A percentile compares a stretch with the other conserved stretches of the same genome.
Conservation (phyloP, 2,329 filamentous ascomycete species). For the Neopestalotiopsis sp. region DNA sequence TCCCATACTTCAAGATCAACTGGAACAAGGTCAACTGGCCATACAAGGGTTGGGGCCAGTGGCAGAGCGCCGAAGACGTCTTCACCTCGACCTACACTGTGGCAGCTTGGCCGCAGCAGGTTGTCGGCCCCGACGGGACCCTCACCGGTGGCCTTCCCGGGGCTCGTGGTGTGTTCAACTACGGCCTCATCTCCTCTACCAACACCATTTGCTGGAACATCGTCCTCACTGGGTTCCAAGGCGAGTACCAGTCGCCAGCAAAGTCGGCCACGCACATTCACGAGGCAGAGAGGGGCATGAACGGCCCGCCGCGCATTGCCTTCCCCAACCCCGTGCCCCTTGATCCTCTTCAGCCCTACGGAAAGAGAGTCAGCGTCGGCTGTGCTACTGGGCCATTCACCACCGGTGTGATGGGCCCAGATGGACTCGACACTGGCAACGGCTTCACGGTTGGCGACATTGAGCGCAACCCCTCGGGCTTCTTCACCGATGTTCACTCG, state of each 20-base stretch:
- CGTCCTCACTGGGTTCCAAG: constrained; percentile 52
- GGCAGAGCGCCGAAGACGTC: constrained; percentile 9
- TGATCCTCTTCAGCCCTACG: constrained; percentile 35
- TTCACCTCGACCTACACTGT: constrained; percentile 57
- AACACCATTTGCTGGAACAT: constrained; percentile 55
- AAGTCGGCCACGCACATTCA: constrained; percentile 61
- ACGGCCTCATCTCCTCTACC: constrained; percentile 54
- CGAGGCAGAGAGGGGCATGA: constrained; percentile 47
- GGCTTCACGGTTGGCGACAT: constrained; percentile 56
- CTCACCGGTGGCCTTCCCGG: constrained; percentile 46
- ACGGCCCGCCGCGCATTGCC: constrained; percentile 56
- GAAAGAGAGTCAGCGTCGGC: constrained; percentile 42
- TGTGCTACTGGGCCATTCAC: constrained; percentile 43
- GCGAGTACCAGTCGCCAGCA: constrained; percentile 55
- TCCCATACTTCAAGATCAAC: constrained; percentile 5
- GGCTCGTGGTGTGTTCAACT: constrained; percentile 54
- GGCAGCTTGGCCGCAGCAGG: constrained; percentile 53
- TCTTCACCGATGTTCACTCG: constrained; percentile 61
- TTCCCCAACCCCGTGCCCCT: constrained; percentile 50
- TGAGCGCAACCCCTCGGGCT: constrained; percentile 52
- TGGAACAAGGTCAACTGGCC: constrained; percentile 10
- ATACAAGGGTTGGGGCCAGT: constrained; percentile 7
- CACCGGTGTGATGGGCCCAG: constrained; percentile 34
- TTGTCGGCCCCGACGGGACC: constrained; percentile 46
- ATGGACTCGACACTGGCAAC: constrained; percentile 37